These are phyloP conservation scores for Blastobotrys terrestris DNA, from an alignment of 805 yeast genomes.

Conservation along the genomic window DNA sequence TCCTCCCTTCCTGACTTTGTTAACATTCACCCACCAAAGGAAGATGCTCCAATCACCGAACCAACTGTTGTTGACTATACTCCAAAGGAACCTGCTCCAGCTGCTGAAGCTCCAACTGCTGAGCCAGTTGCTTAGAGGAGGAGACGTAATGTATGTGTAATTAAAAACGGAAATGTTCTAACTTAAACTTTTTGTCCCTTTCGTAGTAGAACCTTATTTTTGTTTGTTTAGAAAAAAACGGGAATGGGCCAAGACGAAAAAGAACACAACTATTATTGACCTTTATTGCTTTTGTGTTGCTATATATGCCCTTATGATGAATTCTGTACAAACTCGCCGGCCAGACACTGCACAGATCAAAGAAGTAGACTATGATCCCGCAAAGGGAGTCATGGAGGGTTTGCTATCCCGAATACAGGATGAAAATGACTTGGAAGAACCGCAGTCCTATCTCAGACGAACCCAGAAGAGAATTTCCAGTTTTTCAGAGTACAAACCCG, in stretches of 20 bases:
- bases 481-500: neutral
- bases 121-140: constrained; percentile 27
- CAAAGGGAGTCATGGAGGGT: neutral
- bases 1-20: constrained; percentile 89
- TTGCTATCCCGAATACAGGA: neutral
- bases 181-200: neutral
- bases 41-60: constrained; percentile 52
- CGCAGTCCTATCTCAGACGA: neutral
- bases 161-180: neutral
- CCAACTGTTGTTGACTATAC: constrained; percentile 78
- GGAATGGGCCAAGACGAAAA: no score
- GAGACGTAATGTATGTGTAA: neutral
- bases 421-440: neutral
- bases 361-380: neutral
- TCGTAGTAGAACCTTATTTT: neutral
- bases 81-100: constrained; percentile 26
- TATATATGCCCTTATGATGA: neutral
- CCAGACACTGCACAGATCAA: neutral
- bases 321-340: neutral
- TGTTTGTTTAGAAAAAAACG: no score
- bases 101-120: constrained; percentile 26
- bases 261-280: no score
- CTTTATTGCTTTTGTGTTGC: no score
- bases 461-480: neutral
- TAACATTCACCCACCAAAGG: constrained; percentile 89